Conservation (phyloP, 805 yeast genomes). For the Candida jianshihensis region DNA sequence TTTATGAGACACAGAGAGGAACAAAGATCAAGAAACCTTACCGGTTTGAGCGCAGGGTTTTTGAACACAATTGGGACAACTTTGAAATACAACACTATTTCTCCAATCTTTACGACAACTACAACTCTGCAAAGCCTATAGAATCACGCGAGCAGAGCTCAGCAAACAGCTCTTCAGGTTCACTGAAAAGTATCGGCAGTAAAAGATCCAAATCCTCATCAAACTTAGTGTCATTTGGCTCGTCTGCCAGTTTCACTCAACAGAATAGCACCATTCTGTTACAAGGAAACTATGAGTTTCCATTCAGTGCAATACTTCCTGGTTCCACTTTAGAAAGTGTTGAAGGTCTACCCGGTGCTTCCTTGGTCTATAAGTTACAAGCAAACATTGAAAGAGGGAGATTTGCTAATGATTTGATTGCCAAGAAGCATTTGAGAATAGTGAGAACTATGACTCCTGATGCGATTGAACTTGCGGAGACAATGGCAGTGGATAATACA, state of each 20-base stretch:
- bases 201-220: constrained; percentile 28
- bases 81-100: constrained; percentile 43
- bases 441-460: constrained; percentile 86
- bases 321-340: constrained; percentile 83
- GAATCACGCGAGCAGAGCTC: constrained; percentile 7
- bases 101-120: constrained; percentile 22
- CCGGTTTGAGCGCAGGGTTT: constrained; percentile 54
- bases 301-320: constrained; percentile 78
- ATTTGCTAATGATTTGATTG: constrained; percentile 54
- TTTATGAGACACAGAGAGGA: constrained; percentile 39
- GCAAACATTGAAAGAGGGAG: constrained; percentile 82
- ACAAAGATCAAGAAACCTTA: constrained; percentile 36
- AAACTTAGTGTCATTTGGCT: constrained; percentile 26
- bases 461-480: constrained; percentile 79
- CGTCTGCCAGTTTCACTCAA: constrained; percentile 15
- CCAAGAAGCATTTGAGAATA: constrained; percentile 70
- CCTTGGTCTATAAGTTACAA: constrained; percentile 63
- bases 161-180: constrained; percentile 19
- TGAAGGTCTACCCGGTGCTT: constrained; percentile 81
- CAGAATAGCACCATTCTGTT: constrained; percentile 36
- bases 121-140: constrained; percentile 9
- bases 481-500: constrained; percentile 87
- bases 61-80: constrained; percentile 75
- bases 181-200: constrained; percentile 14
- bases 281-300: constrained; percentile 84